Evolutionary conservation across 495 filamentous ascomycete genomes (phyloP), one percentile per base, ranked within the genome.

Genomic region (Schizothecium vesticola): DNA sequence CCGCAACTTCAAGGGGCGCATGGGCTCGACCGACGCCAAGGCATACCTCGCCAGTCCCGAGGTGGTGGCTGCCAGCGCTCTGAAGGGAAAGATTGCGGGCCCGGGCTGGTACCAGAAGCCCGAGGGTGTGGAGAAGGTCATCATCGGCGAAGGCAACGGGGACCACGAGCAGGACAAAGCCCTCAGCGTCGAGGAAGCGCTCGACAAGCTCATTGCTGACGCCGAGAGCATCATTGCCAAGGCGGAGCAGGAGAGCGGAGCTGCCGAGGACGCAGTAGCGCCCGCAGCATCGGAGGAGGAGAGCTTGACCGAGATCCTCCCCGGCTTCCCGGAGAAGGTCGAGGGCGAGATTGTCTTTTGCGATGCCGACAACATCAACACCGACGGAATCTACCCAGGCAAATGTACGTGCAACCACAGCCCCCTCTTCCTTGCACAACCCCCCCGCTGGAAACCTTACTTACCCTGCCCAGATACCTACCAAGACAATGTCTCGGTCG

Each of bases 1-100:
- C 81, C 88, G 94, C 22, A 97, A 97, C 78, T 97, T 96, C 83
- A 94, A 95, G 79, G 94, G 92, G 0, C 87, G 94, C 23, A 97
- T 97, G 93, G 94, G 94, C 4, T 88, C 84, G 7, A 88, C 84
- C 9, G 88, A 93, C 6, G 92, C 93, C 0, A 90, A 92, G 70
- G 92, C 93, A 0, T 98, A 98, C 76, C 88, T 99, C 3, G 91
- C 89, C 10, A 93, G 89, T 68, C 94, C 95, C 5, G 94, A 97
- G 70, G 90, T 97, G 13, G 94, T 98, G 3, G 94, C 94, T 19
- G 94, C 94, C 0, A 93, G 90, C 69, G 94, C 94, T 8, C 78
- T 97, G 43, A 81, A 84, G 51, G 94, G 94, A 24, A 87, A 85
- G 69, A 92, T 97, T 59, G 81, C 85, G 3, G 91, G 93, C 1